Conservation (phyloP, 106 monocot genomes). For the Hemerocallis citrina region DNA sequence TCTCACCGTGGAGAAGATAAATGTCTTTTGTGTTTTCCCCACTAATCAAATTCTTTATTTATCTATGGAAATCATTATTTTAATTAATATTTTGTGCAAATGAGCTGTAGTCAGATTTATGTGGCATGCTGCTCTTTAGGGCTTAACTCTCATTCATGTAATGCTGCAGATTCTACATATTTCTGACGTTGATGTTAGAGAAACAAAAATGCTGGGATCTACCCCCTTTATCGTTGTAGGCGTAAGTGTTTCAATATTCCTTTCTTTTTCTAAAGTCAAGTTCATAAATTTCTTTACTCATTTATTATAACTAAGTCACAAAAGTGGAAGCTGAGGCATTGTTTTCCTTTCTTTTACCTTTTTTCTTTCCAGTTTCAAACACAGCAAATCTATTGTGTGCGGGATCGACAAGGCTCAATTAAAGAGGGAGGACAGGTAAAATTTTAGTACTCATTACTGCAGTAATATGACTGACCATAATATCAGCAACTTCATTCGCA, state of each 20-base stretch:
- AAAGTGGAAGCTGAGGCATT: background rate
- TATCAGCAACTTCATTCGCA: too few species aligned
- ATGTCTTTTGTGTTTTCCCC: too few species aligned
- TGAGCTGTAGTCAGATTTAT: too few species aligned
- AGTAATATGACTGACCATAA: background rate
- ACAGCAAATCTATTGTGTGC: constrained; percentile 89
- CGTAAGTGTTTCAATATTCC: constrained; percentile 30
- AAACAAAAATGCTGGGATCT: constrained; percentile 97
- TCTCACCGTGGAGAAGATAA: too few species aligned
- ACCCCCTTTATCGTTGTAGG: constrained; percentile 72
- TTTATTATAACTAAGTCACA: background rate
- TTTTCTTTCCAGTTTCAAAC: constrained; percentile 75
- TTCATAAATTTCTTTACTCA: background rate
- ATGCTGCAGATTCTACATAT: constrained; percentile 85
- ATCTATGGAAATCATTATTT: too few species aligned
- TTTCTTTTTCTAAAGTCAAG: background rate
- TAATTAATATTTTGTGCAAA: too few species aligned
- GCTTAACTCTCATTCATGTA: background rate
- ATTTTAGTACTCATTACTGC: background rate
- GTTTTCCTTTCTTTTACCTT: background rate
- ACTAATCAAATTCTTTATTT: too few species aligned
- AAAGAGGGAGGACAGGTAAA: constrained; percentile 81
- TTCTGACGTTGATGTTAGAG: constrained; percentile 81
- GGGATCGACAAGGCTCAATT: constrained; percentile 66
- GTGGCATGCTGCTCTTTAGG: background rate